Conservation (phyloP, 192 early-diverging fungal genomes). For the Dimargaris cristalligena region DNA sequence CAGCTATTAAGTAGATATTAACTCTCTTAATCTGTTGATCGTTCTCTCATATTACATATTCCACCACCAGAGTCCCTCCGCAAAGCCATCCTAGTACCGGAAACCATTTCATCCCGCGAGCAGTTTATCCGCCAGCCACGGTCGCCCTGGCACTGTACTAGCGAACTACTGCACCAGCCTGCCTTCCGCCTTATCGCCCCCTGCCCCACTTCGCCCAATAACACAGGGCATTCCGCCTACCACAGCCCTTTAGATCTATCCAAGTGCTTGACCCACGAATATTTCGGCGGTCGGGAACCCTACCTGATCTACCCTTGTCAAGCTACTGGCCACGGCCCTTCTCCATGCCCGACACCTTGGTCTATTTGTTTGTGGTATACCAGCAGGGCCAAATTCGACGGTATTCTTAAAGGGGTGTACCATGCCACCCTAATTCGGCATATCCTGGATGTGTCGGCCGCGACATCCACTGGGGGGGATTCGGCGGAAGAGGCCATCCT, state of each 20-base stretch:
- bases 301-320: constrained; percentile 2
- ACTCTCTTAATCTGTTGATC: too few relatives aligned
- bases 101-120: neutral
- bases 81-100: neutral
- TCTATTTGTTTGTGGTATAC: neutral
- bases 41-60: too few relatives aligned
- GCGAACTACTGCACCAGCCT: neutral
- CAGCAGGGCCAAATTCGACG: neutral
- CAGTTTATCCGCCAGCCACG: neutral
- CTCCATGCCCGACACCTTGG: neutral
- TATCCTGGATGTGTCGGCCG: neutral
- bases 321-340: neutral
- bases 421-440: neutral
- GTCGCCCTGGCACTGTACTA: neutral
- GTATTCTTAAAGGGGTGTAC: neutral
- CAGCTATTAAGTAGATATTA: too few relatives aligned
- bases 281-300: neutral
- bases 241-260: too few relatives aligned
- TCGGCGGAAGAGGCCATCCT: too few relatives aligned
- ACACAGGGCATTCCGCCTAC: neutral
- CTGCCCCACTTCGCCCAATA: neutral
- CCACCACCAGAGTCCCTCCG: too few relatives aligned
- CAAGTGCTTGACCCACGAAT: neutral
- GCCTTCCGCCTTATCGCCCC: neutral
- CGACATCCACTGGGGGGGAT: neutral